Evolutionary conservation across 225 moss, liverwort and hornwort genomes (phyloP), one percentile per base, ranked within the genome.

Genomic region (Anthoceros angustus): DNA sequence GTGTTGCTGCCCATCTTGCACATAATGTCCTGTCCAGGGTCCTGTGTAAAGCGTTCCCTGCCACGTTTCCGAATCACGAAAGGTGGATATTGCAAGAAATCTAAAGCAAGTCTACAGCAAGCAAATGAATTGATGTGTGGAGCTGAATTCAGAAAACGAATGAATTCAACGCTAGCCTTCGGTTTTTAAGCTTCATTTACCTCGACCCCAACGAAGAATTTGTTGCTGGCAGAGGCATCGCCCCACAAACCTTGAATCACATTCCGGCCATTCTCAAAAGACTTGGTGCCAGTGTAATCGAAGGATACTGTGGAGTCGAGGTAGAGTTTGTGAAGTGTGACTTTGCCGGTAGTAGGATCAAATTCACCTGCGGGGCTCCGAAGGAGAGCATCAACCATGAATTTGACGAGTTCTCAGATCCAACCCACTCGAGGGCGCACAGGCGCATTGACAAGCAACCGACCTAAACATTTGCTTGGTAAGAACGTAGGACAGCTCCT

Each of bases 201-300:
- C 3, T 48, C 14, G 46, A 48, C 46, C 46, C 46, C 46, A 48
- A 48, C 2, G 46, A 48, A 48, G 46, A 48, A 48, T 48, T 48
- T 48, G 46, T 48, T 48, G 46, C 5, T 48, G 46, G 46, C 46
- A 48, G 46, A 48, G 46, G 46, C 46, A 48, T 48, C 46, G 46
- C 46, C 46, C 46, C 46, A 48, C 46, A 48, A 48, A 48, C 46
- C 46, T 48, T 48, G 14, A 48, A 48, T 48, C 46, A 48, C 46
- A 48, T 48, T 48, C 46, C 46, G 46, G 14, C 46, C 46, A 18
- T 48, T 48, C 46, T 48, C 18, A 48, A 48, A 48, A 48, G 46
- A 48, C 46, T 48, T 48, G 5, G 5, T 48, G 46, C 46, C 46
- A 48, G 3, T 48, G 46, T 48, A 48, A 48, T 48, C 46, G 18